Base-by-base conservation (phyloP, 345 rosid species). In the Nephelium lappaceum region DNA sequence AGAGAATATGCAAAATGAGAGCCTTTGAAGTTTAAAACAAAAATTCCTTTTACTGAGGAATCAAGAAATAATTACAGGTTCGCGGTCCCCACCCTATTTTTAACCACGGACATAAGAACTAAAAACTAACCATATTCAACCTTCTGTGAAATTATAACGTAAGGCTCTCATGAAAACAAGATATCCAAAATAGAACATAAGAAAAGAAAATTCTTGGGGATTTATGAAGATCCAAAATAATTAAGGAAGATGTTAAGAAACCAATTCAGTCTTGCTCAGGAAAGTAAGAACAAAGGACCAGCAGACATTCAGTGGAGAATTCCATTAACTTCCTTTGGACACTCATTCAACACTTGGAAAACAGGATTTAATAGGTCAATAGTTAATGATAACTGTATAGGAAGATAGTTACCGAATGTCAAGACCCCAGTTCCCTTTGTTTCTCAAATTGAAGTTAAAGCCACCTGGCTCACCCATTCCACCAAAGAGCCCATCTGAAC, bases 401-500 rank as follows among this genome's bases (percentile, higher is more conserved):
- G 57, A 12, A 49, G 14, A 25, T 72, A 72, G 60, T 85, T 90
- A 95, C 99, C 91, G 74, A 77, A 93, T 89, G 79, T 95, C 97
- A 83, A 93, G 97, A 76, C 84, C 88, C 18, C 73, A 67, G 73
- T 84, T 85, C 79, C 91, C 87, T 72, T 71, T 86, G 74, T 85
- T 84, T 83, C 89, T 82, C 65, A 91, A 78, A 84, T 80, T 85
- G 84, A 93, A 93, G 78, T 81, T 84, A 76, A 90, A 73, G 77
- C 87, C 91, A 69, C 91, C 87, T 16, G 82, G 80, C 62, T 80
- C 95, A 78, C 83, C 92, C 81, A 80, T 82, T 57, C 83, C 92
- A 68, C 88, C 89, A 83, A 95, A 95, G 80, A 90, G 67, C 41
- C 92, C 95, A 74, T 89, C 88, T 31, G 95, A 88, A 81, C 87